Evolutionary conservation across 2,329 filamentous ascomycete genomes (phyloP), one percentile per base, ranked within the genome.

Genomic region (Clarireedia homoeocarpa): DNA sequence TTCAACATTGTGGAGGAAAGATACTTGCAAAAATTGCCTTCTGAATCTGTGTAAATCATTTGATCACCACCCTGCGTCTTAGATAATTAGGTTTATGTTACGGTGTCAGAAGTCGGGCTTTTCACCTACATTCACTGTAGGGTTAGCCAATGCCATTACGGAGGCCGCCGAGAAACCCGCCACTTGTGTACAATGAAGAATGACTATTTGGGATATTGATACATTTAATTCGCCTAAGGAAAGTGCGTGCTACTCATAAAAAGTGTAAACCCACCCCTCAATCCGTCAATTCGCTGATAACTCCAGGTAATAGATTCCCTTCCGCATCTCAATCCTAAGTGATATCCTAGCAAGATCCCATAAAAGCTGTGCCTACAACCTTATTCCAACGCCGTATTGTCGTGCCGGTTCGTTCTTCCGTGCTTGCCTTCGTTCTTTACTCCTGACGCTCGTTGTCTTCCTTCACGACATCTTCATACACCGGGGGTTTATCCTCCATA

Each of bases 401-500:
- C 42, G 34, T 23, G 23, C 10, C 30, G 30, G 30, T 34, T 34
- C 30, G 10, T 12, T 34, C 20, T 20, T 20, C 20, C 20, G 2
- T 20, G 44, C n/a, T n/a, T 20, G 7, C 17, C 20, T 40, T 24
- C 14, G 20, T 46, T 56, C 24, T 9, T 52, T 26, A 23, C 9
- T 51, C 12, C 30, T 34, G 30, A 12, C 2, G 30, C 48, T 51
- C 53, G 46, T 64, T 65, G 51, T 64, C 62, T n/a, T 61, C 61
- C 42, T 39, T 51, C 24, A 62, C 58, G 23, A 55, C 54, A 40
- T 64, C 62, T 51, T 63, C 62, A 34, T 69, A 69, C 15, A 63
- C 59, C n/a, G 65, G 67, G 47, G 67, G 66, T 47, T 51, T 49
- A 34, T 69, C 65, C n/a, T 64, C 63, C 20, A 59, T 57, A 14